Evolutionary conservation across 208 protist species (phyloP), one percentile per base, ranked within the genome.

Genomic region (Balamuthia mandrillaris): DNA sequence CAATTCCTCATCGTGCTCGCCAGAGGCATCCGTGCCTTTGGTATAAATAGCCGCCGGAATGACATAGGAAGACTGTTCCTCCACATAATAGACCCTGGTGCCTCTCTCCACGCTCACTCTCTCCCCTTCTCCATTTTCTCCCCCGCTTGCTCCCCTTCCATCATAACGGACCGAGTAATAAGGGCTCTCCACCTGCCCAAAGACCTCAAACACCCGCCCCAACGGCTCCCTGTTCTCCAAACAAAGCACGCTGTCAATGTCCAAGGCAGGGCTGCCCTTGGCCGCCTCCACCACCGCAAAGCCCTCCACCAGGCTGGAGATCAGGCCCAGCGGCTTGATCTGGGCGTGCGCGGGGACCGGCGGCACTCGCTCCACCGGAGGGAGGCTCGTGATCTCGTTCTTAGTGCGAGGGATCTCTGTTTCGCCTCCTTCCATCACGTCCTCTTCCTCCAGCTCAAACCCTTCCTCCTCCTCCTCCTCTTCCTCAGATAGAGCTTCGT

Each of bases 241-340:
- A 41, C 63, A 72, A 10, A 72, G 63, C 10, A 44, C n/a, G 63
- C 33, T 72, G 63, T 72, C 63, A 24, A 72, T 72, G 63, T 72
- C 63, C n/a, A 72, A 41, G 18, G 63, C 47, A 18, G 21, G 63
- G 9, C 63, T 9, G 0, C 4, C 4, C 18, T 21, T 14, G 63
- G 41, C 37, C n/a, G 63, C 63, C 4, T 14, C 63, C 18, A 72
- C n/a, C 33, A 72, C 63, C 37, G 47, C 37, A 41, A 72, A 72
- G 63, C 63, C 63, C 63, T 72, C 63, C 29, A 72, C 63, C 18
- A 72, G 16, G 63, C 63, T 41, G 37, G 41, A 18, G 37, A 72
- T 41, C 33, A 41, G 37, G 37, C 63, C 63, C 3, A 41, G 37
- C 63, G 16, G 63, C 63, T 72, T 41, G 37, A 72, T 33, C 16